phyloP scores from a whole-genome alignment of 2,329 filamentous ascomycete species.

The Aphanoascus verrucosus region DNA sequence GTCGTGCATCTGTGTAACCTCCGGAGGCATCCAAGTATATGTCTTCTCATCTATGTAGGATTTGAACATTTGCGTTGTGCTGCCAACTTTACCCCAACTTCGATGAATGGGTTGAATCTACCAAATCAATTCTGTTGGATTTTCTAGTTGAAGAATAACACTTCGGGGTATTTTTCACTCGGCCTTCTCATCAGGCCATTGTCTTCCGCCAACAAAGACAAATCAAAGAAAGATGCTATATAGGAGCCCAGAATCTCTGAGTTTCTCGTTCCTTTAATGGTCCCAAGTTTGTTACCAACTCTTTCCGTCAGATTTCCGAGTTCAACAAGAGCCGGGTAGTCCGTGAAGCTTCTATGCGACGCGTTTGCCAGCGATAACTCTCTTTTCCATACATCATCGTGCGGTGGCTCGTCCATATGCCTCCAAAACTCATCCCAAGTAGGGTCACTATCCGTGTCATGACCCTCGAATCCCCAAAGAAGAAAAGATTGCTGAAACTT shows the following conservation, averaged over 20 bases:
- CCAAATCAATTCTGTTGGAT: not conserved
- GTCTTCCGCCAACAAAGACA: constrained; percentile 12
- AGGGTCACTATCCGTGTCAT: constrained; percentile 12
- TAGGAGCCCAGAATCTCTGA: constrained; percentile 16
- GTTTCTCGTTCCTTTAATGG: constrained; percentile 13
- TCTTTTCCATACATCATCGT: constrained; percentile 14
- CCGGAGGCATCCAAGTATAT: too few species aligned
- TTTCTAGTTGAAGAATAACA: not conserved
- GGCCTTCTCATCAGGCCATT: constrained; percentile 15
- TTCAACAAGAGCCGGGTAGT: constrained; percentile 17
- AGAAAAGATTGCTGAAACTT: constrained; percentile 15
- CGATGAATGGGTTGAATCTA: not conserved
- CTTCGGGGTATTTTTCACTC: constrained; percentile 15
- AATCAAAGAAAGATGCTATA: constrained; percentile 16
- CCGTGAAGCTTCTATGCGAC: constrained; percentile 17
- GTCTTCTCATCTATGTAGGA: too few species aligned
- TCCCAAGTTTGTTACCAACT: constrained; percentile 13
- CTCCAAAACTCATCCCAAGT: constrained; percentile 17
- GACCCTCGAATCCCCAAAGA: constrained; percentile 13
- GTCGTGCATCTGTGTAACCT: too few species aligned
- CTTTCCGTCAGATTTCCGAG: constrained; percentile 6
- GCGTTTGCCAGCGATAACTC: constrained; percentile 14
- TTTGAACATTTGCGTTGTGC: too few species aligned
- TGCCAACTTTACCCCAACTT: not conserved
- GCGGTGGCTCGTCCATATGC: constrained; percentile 5